Evolutionary conservation across 2,329 filamentous ascomycete genomes (phyloP), one percentile per base, ranked within the genome.

Genomic region (Colletotrichum karsti): DNA sequence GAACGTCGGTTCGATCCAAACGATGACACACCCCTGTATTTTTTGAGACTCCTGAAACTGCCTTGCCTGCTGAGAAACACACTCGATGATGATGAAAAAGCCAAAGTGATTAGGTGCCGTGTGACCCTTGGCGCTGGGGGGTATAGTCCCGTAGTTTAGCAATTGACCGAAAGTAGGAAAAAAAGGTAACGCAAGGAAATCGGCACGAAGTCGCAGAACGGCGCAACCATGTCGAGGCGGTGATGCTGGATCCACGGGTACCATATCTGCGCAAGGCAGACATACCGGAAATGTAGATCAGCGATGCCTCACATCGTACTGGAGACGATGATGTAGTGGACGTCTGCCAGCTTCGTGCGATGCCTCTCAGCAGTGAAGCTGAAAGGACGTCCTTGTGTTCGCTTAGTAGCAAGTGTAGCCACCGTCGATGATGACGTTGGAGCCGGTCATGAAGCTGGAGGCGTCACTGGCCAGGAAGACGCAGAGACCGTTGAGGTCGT

Each of bases 401-500:
- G 69, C 74, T 82, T 83, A 88, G 79, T 86, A 90, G 74, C 88
- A 85, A 48, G 88, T 90, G 83, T 92, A 92, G 54, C 90, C 90
- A 74, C 90, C 91, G 74, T 93, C 91, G 69, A 92, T 92, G 76
- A 90, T 81, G 79, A 91, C 86, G 82, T 94, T 92, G 77, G 87
- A 86, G 58, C 93, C 92, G 37, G 92, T 95, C 91, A 94, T 93
- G 83, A 92, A 95, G 73, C 84, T 82, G 42, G 88, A 91, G 8
- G 91, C 87, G 75, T 94, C 92, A 7, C 89, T 92, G 24, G 91
- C 91, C 28, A 95, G 85, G 85, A 92, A 93, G 72, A 94, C 89
- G 71, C 91, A 92, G 41, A 93, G 86, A 65, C 91, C 91, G 81
- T 94, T 94, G 71, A 95, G 86, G 79, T 94, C 92, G 72, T 93